Conservation (phyloP, 2,329 filamentous ascomycete genomes). For the Emmonsiellopsis sp. region DNA sequence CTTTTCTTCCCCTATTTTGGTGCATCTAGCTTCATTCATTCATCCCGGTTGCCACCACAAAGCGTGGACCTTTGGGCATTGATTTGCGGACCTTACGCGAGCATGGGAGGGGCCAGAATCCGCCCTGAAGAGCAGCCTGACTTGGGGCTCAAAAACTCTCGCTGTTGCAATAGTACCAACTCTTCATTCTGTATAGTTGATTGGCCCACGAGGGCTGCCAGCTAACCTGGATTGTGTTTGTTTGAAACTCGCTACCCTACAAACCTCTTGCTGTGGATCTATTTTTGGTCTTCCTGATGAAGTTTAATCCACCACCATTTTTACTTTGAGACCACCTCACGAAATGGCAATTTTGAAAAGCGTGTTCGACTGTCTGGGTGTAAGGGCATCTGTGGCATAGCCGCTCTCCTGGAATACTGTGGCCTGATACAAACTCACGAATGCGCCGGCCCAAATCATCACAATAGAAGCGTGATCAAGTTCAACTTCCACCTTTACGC, state of each 20-base stretch:
- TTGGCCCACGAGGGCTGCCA: background rate
- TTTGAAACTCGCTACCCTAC: background rate
- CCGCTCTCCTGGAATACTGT: no score
- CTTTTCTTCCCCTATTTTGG: background rate
- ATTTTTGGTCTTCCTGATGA: no score
- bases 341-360: no score
- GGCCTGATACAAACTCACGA: no score
- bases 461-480: no score
- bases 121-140: background rate
- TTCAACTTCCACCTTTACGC: background rate
- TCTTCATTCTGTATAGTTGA: background rate
- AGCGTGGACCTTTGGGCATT: background rate
- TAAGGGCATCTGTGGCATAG: no score
- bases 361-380: no score
- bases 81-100: constrained; percentile 7
- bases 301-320: no score
- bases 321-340: no score
- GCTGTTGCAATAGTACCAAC: background rate
- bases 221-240: background rate
- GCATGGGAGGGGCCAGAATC: background rate
- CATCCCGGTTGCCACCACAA: background rate
- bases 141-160: background rate
- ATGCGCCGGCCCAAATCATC: no score
- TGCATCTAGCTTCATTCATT: background rate
- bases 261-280: no score